These are phyloP conservation scores for Bombardia bombarda DNA, from an alignment of 495 filamentous ascomycete genomes.

Conservation along the genomic window DNA sequence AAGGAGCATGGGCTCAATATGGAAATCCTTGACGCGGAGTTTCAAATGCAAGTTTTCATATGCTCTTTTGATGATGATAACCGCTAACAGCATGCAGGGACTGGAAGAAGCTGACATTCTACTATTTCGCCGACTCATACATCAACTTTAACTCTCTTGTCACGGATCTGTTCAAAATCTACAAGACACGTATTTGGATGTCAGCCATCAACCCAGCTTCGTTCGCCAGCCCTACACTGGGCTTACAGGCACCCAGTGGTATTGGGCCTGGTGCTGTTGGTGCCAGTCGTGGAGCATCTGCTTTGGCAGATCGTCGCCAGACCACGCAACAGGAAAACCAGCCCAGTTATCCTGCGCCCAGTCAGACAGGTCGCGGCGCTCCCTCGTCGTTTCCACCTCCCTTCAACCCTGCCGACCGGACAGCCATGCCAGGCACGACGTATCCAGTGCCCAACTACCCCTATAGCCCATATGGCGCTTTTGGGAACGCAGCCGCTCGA, in stretches of 20 bases:
- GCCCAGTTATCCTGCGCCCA: conserved; percentile 23
- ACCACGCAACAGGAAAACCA: conserved; percentile 37
- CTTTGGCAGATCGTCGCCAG: conserved; percentile 38
- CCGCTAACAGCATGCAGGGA: conserved; percentile 54
- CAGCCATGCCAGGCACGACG: conserved; percentile 20
- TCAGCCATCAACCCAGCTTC: conserved; percentile 97
- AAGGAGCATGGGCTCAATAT: conserved; percentile 89
- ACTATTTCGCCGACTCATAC: conserved; percentile 95
- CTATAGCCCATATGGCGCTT: conserved; percentile 37
- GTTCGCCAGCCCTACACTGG: conserved; percentile 75
- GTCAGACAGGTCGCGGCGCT: conserved; percentile 29
- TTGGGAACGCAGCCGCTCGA: conserved; percentile 30
- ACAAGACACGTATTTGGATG: conserved; percentile 99
- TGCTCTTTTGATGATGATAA: not conserved
- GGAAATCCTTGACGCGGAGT: conserved; percentile 99
- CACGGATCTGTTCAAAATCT: conserved; percentile 96
- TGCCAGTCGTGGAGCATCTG: conserved; percentile 28
- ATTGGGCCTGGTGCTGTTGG: conserved; percentile 55
- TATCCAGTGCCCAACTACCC: conserved; percentile 30
- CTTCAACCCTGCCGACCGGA: conserved; percentile 30
- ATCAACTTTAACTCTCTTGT: conserved; percentile 98
- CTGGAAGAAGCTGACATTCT: conserved; percentile 97
- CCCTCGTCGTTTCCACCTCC: conserved; percentile 28
- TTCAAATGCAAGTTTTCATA: conserved; percentile 72
- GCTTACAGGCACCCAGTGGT: conserved; percentile 57